These are phyloP conservation scores for Phytophthora pseudosyringae DNA, from an alignment of 352 stramenopile genomes.

Conservation along the genomic window DNA sequence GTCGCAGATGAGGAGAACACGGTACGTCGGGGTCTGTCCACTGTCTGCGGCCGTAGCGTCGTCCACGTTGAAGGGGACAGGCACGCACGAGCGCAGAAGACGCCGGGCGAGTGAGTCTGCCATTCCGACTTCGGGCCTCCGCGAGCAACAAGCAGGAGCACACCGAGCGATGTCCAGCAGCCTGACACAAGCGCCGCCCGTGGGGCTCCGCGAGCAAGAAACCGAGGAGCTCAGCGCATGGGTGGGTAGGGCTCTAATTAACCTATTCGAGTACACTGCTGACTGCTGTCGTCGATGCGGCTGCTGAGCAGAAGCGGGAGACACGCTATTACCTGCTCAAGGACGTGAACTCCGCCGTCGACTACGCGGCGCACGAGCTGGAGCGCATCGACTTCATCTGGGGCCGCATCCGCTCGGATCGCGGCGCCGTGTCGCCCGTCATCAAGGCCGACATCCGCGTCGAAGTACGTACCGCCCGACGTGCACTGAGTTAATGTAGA, in stretches of 20 bases:
- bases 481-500: constrained; percentile 19
- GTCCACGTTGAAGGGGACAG: constrained; percentile 7
- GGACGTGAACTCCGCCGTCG: constrained; percentile 57
- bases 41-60: constrained; percentile 1
- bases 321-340: constrained; percentile 66
- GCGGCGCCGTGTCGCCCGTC: constrained; percentile 39
- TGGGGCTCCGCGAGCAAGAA: constrained; percentile 27
- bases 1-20: background rate
- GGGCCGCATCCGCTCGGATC: constrained; percentile 77
- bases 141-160: constrained; percentile 3
- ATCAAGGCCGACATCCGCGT: constrained; percentile 80
- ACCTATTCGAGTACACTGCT: constrained; percentile 11
- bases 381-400: constrained; percentile 87
- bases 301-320: constrained; percentile 58
- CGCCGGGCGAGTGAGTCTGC: background rate
- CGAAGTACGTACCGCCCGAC: constrained; percentile 44
- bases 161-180: constrained; percentile 31
- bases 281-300: background rate
- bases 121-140: constrained; percentile 19
- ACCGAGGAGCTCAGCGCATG: constrained; percentile 48
- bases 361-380: constrained; percentile 64
- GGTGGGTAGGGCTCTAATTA: constrained; percentile 33
- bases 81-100: constrained; percentile 10
- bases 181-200: constrained; percentile 13
- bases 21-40: constrained; percentile 5